phyloP scores from a whole-genome alignment of 2,329 filamentous ascomycete genomes.

The Metarhizium album region DNA sequence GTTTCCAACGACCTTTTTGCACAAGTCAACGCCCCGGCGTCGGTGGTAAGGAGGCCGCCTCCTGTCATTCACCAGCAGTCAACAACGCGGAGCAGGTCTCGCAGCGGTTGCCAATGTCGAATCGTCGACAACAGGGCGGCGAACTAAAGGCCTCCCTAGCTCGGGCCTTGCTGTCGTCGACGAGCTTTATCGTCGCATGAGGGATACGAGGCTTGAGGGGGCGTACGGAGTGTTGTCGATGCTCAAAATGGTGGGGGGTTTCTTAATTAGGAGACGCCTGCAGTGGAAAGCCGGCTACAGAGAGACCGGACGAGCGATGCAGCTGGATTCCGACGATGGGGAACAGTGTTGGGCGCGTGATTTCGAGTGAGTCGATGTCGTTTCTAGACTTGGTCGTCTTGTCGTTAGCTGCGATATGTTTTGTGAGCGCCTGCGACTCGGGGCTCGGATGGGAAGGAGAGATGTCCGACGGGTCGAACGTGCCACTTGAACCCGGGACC shows the following conservation, averaged over 20 bases:
- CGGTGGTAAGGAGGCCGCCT: neutral
- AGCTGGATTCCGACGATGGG: neutral
- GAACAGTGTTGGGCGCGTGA: neutral
- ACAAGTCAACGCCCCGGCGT: neutral
- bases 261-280: neutral
- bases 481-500: neutral
- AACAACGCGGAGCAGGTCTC: constrained; percentile 15
- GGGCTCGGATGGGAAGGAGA: neutral
- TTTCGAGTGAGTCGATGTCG: neutral
- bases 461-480: neutral
- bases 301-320: neutral
- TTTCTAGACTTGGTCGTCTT: neutral
- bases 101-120: constrained; percentile 11
- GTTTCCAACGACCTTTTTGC: constrained; percentile 15
- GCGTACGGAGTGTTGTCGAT: neutral
- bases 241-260: neutral
- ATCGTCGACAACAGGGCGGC: constrained; percentile 14
- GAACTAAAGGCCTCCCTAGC: constrained; percentile 22
- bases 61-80: constrained; percentile 19
- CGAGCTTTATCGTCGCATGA: constrained; percentile 23
- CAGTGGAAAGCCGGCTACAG: neutral
- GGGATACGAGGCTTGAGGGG: constrained; percentile 1
- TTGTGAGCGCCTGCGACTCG: neutral
- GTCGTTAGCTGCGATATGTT: neutral
- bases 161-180: constrained; percentile 13